Evolutionary conservation across 768 basidiomycete species (phyloP).

Genomic region (Mycena floridula): DNA sequence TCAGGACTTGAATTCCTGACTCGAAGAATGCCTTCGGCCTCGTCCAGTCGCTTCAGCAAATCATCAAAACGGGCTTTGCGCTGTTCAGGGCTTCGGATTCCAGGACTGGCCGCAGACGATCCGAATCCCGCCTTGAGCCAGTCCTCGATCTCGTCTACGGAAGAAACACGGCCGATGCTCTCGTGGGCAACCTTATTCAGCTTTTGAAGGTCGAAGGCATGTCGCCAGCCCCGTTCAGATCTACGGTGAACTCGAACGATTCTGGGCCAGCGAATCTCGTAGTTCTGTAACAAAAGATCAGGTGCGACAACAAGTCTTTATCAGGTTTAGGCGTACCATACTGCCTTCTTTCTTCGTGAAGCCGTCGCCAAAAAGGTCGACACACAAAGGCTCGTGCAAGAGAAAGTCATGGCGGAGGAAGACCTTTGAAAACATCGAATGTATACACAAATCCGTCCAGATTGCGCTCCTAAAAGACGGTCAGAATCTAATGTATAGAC

Average conservation of each 20-base stretch:
- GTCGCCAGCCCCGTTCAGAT: constrained; percentile 60
- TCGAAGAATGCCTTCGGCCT: not conserved
- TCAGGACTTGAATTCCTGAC: not conserved
- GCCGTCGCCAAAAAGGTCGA: constrained; percentile 76
- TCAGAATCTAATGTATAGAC: constrained; percentile 2
- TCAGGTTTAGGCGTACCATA: constrained; percentile 33
- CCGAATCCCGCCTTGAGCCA: not conserved
- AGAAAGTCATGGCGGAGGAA: constrained; percentile 49
- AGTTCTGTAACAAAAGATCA: constrained; percentile 54
- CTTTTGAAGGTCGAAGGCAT: constrained; percentile 41
- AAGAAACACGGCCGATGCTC: constrained; percentile 45
- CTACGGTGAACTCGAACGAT: constrained; percentile 62
- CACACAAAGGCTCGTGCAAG: constrained; percentile 58
- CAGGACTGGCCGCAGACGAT: not conserved
- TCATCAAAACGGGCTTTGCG: not conserved
- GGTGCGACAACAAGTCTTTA: not conserved
- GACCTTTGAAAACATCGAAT: constrained; percentile 39
- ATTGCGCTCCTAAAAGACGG: constrained; percentile 10
- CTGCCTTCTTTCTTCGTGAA: constrained; percentile 65
- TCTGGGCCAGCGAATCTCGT: constrained; percentile 81
- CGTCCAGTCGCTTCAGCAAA: not conserved
- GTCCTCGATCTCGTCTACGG: constrained; percentile 36
- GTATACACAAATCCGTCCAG: constrained; percentile 49
- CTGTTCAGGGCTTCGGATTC: not conserved
- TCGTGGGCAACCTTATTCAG: constrained; percentile 51